A percentile compares a stretch with the other conserved stretches of the same genome.
Conservation (phyloP, 78 protist species). For the Dictyostelium capitatum region DNA sequence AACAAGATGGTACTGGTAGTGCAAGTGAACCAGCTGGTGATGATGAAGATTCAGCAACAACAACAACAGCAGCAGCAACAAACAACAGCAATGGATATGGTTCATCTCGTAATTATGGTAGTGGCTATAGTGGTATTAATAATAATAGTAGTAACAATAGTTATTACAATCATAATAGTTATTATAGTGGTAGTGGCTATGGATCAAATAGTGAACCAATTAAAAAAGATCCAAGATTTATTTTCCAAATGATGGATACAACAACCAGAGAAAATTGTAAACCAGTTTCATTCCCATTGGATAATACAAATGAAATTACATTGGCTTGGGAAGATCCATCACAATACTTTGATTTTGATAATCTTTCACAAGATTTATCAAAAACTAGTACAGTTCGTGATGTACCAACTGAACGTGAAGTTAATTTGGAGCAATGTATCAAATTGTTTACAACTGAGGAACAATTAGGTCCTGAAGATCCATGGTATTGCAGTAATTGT, state of each 20-base stretch:
- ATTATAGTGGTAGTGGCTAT: background rate
- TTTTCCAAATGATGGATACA: slow-evolving; percentile 46
- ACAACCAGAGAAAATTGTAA: background rate
- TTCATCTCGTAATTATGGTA: background rate
- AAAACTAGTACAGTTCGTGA: background rate
- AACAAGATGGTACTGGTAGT: background rate
- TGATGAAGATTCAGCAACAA: background rate
- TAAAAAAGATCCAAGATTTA: slow-evolving; percentile 64
- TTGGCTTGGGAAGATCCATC: slow-evolving; percentile 50
- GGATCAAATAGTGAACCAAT: background rate
- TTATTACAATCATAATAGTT: background rate
- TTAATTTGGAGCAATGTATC: slow-evolving; percentile 62
- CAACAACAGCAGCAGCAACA: background rate
- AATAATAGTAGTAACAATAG: no score
- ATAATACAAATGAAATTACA: background rate
- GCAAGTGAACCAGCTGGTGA: slow-evolving; percentile 6
- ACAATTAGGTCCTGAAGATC: slow-evolving; percentile 72
- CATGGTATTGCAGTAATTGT: slow-evolving; percentile 90
- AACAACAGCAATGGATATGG: background rate
- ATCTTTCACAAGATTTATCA: background rate
- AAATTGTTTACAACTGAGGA: slow-evolving; percentile 76
- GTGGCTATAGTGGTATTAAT: background rate
- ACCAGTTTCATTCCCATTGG: slow-evolving; percentile 8
- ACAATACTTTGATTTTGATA: slow-evolving; percentile 6
- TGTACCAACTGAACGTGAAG: background rate